A percentile compares a stretch with the other conserved stretches of the same genome.
These are phyloP conservation scores for Euphrasia arctica DNA, from an alignment of 305 asterid genomes.

Conservation along the genomic window DNA sequence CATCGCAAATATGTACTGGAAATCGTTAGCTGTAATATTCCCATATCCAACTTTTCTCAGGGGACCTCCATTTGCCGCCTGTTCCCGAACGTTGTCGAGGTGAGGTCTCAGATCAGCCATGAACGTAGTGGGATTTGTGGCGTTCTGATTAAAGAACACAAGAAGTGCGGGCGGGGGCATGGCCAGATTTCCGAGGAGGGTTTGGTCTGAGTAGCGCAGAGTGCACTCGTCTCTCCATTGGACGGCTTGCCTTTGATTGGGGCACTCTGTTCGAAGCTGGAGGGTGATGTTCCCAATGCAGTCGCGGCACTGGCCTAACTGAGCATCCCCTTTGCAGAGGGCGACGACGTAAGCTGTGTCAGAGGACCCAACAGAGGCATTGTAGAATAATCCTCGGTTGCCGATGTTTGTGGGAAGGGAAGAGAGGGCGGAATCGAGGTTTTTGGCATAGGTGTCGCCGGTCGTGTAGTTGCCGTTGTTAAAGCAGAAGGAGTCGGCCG, in stretches of 20 bases:
- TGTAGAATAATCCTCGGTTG: too few relatives aligned
- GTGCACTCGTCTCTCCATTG: slow-evolving; percentile 5
- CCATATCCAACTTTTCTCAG: slow-evolving; percentile 18
- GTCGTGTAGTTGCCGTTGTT: too few relatives aligned
- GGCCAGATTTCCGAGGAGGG: not conserved
- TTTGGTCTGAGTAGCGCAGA: not conserved
- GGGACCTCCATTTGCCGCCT: slow-evolving; percentile 24
- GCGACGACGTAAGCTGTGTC: not conserved
- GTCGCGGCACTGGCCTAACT: not conserved
- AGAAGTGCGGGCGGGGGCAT: not conserved
- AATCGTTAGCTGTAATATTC: not conserved
- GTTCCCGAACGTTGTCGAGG: not conserved
- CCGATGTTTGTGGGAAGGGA: too few relatives aligned
- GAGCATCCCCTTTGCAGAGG: not conserved
- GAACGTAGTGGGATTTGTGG: slow-evolving; percentile 1
- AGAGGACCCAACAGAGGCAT: too few relatives aligned
- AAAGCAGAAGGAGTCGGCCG: too few relatives aligned
- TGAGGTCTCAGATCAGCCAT: slow-evolving; percentile 9
- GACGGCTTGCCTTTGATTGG: slow-evolving; percentile 8
- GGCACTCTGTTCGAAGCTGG: not conserved
- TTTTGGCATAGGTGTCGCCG: too few relatives aligned
- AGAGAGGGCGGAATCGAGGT: too few relatives aligned
- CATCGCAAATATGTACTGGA: slow-evolving; percentile 15
- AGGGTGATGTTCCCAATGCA: not conserved
- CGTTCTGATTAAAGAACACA: not conserved